phyloP scores from a whole-genome alignment of 495 filamentous ascomycete genomes.

The Chaetomium cochliodes region DNA sequence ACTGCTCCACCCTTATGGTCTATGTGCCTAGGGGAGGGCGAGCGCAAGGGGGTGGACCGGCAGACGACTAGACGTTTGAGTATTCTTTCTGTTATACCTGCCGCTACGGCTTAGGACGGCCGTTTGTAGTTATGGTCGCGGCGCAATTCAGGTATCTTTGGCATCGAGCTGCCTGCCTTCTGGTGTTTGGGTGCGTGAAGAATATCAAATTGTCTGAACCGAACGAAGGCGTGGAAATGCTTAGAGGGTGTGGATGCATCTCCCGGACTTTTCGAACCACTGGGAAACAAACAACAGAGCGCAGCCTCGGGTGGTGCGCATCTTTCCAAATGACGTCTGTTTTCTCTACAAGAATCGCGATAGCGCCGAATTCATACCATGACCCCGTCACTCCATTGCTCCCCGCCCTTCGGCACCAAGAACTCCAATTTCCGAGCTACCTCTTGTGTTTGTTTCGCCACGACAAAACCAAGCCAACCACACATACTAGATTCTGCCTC shows the following conservation, averaged over 20 bases:
- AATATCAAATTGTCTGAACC: background rate
- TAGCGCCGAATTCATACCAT: no score
- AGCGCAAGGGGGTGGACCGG: background rate
- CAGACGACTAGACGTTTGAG: background rate
- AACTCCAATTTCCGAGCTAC: constrained; percentile 1
- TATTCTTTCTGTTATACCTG: background rate
- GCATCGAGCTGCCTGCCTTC: background rate
- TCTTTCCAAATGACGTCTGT: no score
- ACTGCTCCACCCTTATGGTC: background rate
- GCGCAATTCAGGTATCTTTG: background rate
- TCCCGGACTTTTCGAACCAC: no score
- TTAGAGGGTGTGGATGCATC: no score
- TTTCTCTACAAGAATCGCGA: no score
- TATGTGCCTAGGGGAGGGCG: background rate
- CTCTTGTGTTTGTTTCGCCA: background rate
- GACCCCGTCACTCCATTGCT: background rate
- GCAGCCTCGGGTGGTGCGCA: no score
- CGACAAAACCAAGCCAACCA: no score
- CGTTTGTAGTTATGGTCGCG: background rate
- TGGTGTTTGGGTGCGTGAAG: background rate
- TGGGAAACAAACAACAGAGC: no score
- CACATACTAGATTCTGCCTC: no score
- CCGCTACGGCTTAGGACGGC: background rate
- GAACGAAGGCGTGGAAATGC: no score
- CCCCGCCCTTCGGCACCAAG: background rate